Percentiles rank a stretch among this genome's conserved stretches.
Conservation (phyloP, 139 green algal species). For the Closterium sp. region DNA sequence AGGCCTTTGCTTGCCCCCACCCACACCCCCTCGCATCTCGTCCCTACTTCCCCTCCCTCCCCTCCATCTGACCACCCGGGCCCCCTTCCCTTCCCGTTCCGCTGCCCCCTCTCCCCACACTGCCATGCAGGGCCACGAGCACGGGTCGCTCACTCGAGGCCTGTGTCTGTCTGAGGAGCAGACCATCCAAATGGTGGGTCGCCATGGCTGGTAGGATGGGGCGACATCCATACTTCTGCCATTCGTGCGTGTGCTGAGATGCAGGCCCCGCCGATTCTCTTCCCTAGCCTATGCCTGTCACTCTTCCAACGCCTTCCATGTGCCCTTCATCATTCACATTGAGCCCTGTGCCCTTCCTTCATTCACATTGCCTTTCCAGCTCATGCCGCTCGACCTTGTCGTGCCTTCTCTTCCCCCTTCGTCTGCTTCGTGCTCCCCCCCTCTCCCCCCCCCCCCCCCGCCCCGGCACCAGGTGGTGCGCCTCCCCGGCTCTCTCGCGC, state of each 20-base stretch:
- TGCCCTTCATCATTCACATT: too few species aligned
- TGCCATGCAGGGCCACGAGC: slow-evolving; percentile 27
- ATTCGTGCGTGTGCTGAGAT: too few species aligned
- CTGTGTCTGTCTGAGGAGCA: slow-evolving; percentile 76
- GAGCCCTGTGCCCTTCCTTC: too few species aligned
- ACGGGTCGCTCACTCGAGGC: slow-evolving; percentile 68
- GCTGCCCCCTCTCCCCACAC: too few species aligned
- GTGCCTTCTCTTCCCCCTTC: not conserved
- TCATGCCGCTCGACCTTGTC: too few species aligned
- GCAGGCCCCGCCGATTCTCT: not conserved
- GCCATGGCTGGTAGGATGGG: too few species aligned
- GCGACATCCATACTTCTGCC: too few species aligned
- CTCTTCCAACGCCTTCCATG: not conserved
- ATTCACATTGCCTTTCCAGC: too few species aligned
- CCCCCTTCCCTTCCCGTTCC: too few species aligned
- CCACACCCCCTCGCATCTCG: too few species aligned
- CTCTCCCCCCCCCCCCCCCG: not conserved
- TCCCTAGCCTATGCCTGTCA: not conserved
- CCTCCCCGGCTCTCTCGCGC: slow-evolving; percentile 4
- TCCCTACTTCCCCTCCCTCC: too few species aligned
- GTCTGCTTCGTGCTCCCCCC: not conserved
- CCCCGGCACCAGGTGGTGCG: not conserved
- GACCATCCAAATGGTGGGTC: slow-evolving; percentile 42
- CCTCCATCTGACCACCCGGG: not conserved
- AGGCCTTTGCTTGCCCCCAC: too few species aligned